phyloP scores from a whole-genome alignment of 106 monocot genomes.

The Phalaenopsis aphrodite region DNA sequence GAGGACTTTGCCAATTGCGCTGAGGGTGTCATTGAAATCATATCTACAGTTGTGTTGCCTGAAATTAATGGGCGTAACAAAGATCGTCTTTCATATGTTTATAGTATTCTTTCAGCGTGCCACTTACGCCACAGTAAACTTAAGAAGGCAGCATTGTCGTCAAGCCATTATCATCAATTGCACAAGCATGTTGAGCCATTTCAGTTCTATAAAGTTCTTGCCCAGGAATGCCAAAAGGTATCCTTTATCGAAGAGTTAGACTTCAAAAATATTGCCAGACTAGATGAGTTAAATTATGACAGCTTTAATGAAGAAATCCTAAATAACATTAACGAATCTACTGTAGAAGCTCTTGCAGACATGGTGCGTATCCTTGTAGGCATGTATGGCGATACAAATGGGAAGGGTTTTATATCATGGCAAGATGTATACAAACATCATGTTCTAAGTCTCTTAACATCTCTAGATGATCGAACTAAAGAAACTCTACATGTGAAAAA shows the following conservation, averaged over 20 bases:
- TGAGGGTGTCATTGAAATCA: constrained; percentile 53
- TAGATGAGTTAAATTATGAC: constrained; percentile 75
- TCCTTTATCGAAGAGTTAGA: constrained; percentile 60
- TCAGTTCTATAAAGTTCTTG: constrained; percentile 70
- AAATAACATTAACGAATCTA: constrained; percentile 51
- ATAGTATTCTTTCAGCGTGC: constrained; percentile 73
- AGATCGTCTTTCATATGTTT: constrained; percentile 70
- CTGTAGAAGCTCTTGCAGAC: constrained; percentile 63
- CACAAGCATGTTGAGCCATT: constrained; percentile 48
- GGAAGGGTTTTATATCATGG: constrained; percentile 52
- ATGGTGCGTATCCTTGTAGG: constrained; percentile 46
- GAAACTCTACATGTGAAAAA: constrained; percentile 16
- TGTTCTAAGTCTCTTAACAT: constrained; percentile 34
- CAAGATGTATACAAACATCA: constrained; percentile 70
- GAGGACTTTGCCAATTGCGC: constrained; percentile 66
- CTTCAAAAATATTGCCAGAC: constrained; percentile 75
- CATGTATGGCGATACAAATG: constrained; percentile 38
- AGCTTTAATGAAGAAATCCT: constrained; percentile 72
- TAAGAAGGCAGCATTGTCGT: constrained; percentile 21
- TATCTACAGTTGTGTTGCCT: constrained; percentile 55
- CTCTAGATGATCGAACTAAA: constrained; percentile 39
- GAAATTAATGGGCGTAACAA: constrained; percentile 77
- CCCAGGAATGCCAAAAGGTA: constrained; percentile 66
- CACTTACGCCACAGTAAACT: constrained; percentile 33
- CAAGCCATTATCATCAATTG: constrained; percentile 8